phyloP scores from a whole-genome alignment of 2,329 filamentous ascomycete species.

The Cladorrhinum sp. region DNA sequence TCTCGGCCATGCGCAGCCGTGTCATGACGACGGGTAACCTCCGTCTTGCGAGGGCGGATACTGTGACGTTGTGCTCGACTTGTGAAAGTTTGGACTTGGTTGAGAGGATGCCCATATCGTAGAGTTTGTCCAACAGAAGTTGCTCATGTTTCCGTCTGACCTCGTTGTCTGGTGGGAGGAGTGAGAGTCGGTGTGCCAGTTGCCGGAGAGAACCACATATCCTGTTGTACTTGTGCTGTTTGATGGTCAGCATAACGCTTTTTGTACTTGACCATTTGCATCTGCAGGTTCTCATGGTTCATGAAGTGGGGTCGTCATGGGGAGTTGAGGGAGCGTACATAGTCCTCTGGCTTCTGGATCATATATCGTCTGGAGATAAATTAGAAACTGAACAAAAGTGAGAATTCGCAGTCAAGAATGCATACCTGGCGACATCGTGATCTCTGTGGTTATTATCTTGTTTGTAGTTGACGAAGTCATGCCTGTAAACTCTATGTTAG shows the following conservation, averaged over 20 bases:
- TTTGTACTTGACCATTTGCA: not conserved
- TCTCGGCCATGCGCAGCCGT: slow-evolving; percentile 79
- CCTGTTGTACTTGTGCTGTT: slow-evolving; percentile 68
- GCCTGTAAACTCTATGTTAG: slow-evolving; percentile 53
- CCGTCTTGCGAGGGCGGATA: slow-evolving; percentile 81
- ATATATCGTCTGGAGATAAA: slow-evolving; percentile 66
- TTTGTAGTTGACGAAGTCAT: slow-evolving; percentile 91
- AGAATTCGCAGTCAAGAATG: slow-evolving; percentile 34
- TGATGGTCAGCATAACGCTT: slow-evolving; percentile 13
- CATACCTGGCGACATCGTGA: slow-evolving; percentile 54
- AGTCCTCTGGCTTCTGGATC: slow-evolving; percentile 76
- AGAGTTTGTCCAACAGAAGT: slow-evolving; percentile 84
- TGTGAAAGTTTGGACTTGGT: slow-evolving; percentile 73
- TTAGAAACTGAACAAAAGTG: not conserved
- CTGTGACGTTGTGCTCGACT: slow-evolving; percentile 85
- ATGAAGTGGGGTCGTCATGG: not conserved
- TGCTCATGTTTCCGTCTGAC: slow-evolving; percentile 81
- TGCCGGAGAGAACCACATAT: slow-evolving; percentile 81
- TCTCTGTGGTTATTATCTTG: slow-evolving; percentile 80
- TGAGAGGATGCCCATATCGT: slow-evolving; percentile 84
- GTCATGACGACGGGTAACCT: slow-evolving; percentile 79
- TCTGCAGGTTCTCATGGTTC: not conserved
- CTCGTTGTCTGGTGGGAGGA: slow-evolving; percentile 75
- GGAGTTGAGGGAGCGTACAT: slow-evolving; percentile 17
- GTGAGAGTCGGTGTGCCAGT: slow-evolving; percentile 81